A percentile compares a stretch with the other conserved stretches of the same genome.
Evolutionary conservation across 2,329 filamentous ascomycete genomes (phyloP).

Genomic region (Volutella citrinella): DNA sequence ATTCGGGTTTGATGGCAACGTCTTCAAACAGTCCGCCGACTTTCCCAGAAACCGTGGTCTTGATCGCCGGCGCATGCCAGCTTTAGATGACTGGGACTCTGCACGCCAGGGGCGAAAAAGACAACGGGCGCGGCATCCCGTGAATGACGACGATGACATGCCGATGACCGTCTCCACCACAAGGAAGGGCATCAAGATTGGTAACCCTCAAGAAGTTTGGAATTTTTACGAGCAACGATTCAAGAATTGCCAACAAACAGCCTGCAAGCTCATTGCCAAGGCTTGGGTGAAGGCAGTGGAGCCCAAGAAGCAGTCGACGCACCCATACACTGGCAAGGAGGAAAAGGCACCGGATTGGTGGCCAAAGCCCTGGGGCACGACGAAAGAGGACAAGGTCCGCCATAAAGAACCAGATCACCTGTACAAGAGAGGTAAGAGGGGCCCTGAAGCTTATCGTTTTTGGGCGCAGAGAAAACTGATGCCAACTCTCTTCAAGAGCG

Average conservation of each 20-base stretch:
- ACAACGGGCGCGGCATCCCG: slow-evolving; percentile 33
- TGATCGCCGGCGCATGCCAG: slow-evolving; percentile 31
- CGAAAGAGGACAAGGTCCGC: slow-evolving; percentile 53
- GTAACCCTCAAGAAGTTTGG: slow-evolving; percentile 52
- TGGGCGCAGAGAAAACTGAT: too few species aligned
- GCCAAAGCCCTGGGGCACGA: slow-evolving; percentile 54
- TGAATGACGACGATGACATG: slow-evolving; percentile 40
- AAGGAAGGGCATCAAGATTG: slow-evolving; percentile 46
- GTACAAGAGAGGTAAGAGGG: slow-evolving; percentile 57
- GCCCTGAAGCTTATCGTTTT: not conserved
- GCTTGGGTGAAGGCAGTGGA: slow-evolving; percentile 74
- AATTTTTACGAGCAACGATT: slow-evolving; percentile 61
- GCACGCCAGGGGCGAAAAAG: slow-evolving; percentile 28
- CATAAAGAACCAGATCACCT: slow-evolving; percentile 75
- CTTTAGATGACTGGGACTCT: slow-evolving; percentile 31
- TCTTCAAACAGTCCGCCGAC: slow-evolving; percentile 22
- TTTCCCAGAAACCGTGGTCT: slow-evolving; percentile 24
- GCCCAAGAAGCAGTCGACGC: slow-evolving; percentile 73
- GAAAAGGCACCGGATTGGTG: slow-evolving; percentile 65
- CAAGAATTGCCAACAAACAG: slow-evolving; percentile 65
- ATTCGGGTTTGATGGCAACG: slow-evolving; percentile 23
- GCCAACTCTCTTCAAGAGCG: slow-evolving; percentile 44
- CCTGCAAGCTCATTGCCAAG: slow-evolving; percentile 71
- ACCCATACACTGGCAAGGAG: slow-evolving; percentile 67
- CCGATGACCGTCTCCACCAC: slow-evolving; percentile 38